Base-by-base conservation (phyloP, 305 asterid species). In the Nicotiana rustica region DNA sequence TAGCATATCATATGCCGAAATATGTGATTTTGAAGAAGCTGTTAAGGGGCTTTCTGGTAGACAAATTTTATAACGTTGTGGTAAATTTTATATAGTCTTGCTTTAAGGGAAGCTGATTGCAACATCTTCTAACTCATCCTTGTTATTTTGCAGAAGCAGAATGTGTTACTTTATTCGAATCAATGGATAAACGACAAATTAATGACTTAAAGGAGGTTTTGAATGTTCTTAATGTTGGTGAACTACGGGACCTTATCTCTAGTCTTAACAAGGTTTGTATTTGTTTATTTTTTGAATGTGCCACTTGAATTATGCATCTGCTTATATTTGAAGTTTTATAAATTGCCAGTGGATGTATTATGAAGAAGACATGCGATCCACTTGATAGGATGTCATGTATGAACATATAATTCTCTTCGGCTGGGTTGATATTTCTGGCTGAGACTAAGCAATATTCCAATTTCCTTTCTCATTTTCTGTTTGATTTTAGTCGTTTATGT, bases 1-100 rank as follows among this genome's bases (percentile, higher is more conserved):
- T 70, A 86, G 86, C 67, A 87, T 93, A 68, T 91, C 95, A 82
- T 96, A 96, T 84, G 85, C 97, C 10, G 98, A 94, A 91, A 88
- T 96, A 89, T 84, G 82, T 83, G 95, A 96, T 89, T 87, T 88
- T 82, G 65, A 89, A 85, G 92, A 86, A 81, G 98, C 98, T 85
- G 78, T 91, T 10, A 86, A 85, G 81, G 93, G 86, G 67, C 97
- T 96, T 64, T 80, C 92, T 84, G 98, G 99, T 96, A 90, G 67
- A 67, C 49, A 57, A 17, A n/a, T 73, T 77, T n/a, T 57, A 33
- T 78, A 14, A 52, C 17, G 13, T 64, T 71, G 18, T 18, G 19
- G 52, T 61, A 81, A 25, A 81, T 19, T 67, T 66, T 44, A 41
- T 77, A 29, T 69, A 56, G 67, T 41, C 36, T 85, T 83, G 81